These are phyloP conservation scores for Paecilomyces variotii DNA, from an alignment of 2,329 filamentous ascomycete species.

Conservation along the genomic window DNA sequence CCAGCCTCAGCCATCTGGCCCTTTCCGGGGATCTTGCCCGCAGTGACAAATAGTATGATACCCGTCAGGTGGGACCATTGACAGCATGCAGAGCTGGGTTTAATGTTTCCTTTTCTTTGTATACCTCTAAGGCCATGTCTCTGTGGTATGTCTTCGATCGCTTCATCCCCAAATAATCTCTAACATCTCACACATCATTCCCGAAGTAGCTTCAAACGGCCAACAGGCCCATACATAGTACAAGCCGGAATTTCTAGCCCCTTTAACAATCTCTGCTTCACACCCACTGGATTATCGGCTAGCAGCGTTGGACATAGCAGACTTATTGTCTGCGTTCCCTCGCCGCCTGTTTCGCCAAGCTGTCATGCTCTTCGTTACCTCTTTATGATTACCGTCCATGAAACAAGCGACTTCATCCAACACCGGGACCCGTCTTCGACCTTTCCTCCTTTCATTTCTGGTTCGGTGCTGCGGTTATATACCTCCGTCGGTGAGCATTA, in stretches of 20 bases:
- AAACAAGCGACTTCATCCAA: background rate
- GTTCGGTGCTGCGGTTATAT: background rate
- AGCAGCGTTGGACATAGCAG: background rate
- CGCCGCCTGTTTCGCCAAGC: background rate
- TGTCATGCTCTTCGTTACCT: constrained; percentile 1
- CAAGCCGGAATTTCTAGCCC: background rate
- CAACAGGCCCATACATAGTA: background rate
- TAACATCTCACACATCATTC: background rate
- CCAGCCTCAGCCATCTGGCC: background rate
- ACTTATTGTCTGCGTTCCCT: background rate
- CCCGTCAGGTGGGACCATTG: background rate
- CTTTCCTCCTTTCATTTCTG: background rate
- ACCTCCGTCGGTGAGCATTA: background rate
- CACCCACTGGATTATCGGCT: background rate
- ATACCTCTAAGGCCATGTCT: background rate
- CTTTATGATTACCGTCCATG: constrained; percentile 13
- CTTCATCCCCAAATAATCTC: background rate
- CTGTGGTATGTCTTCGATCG: background rate
- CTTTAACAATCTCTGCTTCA: background rate
- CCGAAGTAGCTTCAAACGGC: background rate
- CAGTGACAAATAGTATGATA: background rate
- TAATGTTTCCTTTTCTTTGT: background rate
- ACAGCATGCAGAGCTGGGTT: background rate
- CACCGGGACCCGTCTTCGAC: background rate
- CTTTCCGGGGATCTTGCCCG: background rate